Base-by-base conservation (phyloP, 306 rosid genomes). In the Vigna hirtella region DNA sequence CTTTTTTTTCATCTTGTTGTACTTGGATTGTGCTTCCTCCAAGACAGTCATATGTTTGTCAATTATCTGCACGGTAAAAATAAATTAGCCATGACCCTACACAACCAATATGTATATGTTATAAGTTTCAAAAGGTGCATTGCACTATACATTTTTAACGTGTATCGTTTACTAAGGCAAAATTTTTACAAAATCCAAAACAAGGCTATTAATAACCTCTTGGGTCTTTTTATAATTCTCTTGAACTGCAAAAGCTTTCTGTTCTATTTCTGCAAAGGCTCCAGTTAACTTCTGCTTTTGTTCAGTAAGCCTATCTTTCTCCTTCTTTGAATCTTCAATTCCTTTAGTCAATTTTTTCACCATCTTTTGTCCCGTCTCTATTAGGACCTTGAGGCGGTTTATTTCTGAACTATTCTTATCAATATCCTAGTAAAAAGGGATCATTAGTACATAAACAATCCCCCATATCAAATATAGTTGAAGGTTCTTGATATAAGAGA, bases 311-410 rank as follows among this genome's bases (percentile, higher is more conserved):
- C 93, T 89, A 38, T 91, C 97, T 76, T 70, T 88, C 81, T 95
- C 98, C 78, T 49, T 86, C 85, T 85, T 92, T 68, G 97, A 89
- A 18, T 95, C 98, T 70, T 92, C 96, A 81, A 92, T 87, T 66
- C 87, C 96, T 79, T 92, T 92, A 6, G 84, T 89, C 83, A 95
- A 87, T 83, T 95, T 95, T 76, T 88, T 92, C 63, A 88, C 83
- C 88, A 88, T 89, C 84, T 91, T 93, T 78, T 89, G 82, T 26
- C 96, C 92, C 0, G 97, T 91, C 88, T 92, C 98, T 79, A 95
- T 92, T 85, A 88, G 98, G 61, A 95, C 98, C 78, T 87, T 92
- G 79, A 81, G 88, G 52, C 98, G 97, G 86, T 95, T 95, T 83
- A 95, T 87, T 80, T 92, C 98, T 1, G 98, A 91, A 78, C 61